Percentiles rank a stretch among this genome's conserved stretches.
phyloP scores from a whole-genome alignment of 345 rosid species.

The Tarenaya hassleriana region DNA sequence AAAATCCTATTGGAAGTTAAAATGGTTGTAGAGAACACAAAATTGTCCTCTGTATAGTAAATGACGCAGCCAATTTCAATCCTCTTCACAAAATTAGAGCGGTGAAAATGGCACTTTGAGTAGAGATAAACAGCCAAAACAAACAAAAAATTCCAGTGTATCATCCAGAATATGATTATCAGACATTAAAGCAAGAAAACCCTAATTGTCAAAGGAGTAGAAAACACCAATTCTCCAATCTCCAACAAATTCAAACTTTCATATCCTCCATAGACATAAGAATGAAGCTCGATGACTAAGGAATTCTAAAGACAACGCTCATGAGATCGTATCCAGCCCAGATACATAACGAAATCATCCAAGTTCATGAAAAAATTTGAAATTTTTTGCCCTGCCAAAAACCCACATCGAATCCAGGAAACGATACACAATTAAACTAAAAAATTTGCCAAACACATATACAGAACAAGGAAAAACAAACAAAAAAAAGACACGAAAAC shows the following conservation, averaged over 20 bases:
- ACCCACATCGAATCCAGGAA: neutral
- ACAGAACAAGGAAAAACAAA: neutral
- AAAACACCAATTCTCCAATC: neutral
- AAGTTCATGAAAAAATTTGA: neutral
- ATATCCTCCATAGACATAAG: too few species aligned
- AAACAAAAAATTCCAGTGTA: neutral
- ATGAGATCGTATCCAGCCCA: neutral
- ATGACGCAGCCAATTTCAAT: neutral
- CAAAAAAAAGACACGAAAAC: neutral
- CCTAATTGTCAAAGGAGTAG: constrained; percentile 18
- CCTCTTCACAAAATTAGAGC: neutral
- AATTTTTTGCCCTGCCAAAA: neutral
- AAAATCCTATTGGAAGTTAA: neutral
- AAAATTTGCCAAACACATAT: neutral
- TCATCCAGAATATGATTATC: neutral
- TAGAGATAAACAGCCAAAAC: neutral
- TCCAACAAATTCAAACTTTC: too few species aligned
- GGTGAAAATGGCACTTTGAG: neutral
- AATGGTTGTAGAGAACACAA: neutral
- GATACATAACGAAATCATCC: neutral
- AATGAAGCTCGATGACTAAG: neutral
- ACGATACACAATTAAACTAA: constrained; percentile 1
- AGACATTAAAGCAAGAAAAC: constrained; percentile 6
- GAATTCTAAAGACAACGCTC: neutral
- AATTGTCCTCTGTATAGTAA: neutral